Conservation (phyloP, 345 rosid genomes). For the Syzygium grande region DNA sequence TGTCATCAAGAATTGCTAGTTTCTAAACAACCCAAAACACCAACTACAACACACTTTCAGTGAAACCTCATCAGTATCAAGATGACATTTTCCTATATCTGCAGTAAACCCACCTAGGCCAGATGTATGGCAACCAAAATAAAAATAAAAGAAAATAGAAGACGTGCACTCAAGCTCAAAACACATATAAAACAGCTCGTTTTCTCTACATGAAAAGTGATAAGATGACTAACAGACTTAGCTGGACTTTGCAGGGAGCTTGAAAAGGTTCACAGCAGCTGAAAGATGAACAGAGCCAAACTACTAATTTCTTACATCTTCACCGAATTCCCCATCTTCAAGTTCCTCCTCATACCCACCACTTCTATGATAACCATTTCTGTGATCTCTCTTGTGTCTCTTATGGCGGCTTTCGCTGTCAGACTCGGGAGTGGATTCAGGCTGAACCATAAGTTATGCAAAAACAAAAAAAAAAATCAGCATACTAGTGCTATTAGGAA, state of each 20-base stretch:
- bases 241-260: not conserved
- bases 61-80: not conserved
- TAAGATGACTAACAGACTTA: not conserved
- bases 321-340: conserved; percentile 83
- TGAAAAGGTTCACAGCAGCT: not conserved
- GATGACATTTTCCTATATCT: not conserved
- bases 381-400: conserved; percentile 57
- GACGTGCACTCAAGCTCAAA: not conserved
- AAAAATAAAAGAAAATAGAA: not conserved
- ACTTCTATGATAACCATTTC: conserved; percentile 33
- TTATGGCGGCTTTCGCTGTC: conserved; percentile 60
- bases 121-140: not conserved
- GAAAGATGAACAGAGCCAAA: not conserved
- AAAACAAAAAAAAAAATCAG: not conserved
- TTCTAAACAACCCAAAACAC: not conserved
- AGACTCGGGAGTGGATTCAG: conserved; percentile 49
- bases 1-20: not conserved
- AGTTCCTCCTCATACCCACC: conserved; percentile 50
- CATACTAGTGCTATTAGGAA: not conserved
- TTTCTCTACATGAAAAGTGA: not conserved
- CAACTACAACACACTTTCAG: not conserved
- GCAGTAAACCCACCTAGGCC: not conserved
- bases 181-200: not conserved
- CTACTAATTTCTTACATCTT: conserved; percentile 14
- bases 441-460: conserved; percentile 26